Percentiles rank a stretch among this genome's conserved stretches.
Conservation (phyloP, 2,329 filamentous ascomycete species). For the Fusarium zealandicum region DNA sequence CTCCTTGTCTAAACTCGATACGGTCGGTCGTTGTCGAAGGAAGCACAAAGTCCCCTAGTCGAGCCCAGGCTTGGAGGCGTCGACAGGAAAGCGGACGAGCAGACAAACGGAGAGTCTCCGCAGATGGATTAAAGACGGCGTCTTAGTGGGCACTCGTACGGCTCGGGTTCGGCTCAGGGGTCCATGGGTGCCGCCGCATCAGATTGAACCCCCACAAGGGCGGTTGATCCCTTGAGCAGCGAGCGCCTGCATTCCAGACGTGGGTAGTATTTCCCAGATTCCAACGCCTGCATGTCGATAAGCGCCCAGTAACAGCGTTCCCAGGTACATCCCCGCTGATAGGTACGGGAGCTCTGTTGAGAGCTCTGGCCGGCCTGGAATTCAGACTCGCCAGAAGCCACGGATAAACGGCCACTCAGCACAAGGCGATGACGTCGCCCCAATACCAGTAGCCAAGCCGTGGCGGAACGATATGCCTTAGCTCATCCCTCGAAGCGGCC, state of each 20-base stretch:
- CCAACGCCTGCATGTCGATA: not conserved
- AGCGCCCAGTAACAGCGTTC: not conserved
- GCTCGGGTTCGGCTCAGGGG: constrained; percentile 31
- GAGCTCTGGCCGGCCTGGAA: constrained; percentile 8
- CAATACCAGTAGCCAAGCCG: constrained; percentile 18
- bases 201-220: constrained; percentile 7
- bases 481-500: constrained; percentile 13
- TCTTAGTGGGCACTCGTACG: constrained; percentile 28
- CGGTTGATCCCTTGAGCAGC: constrained; percentile 2
- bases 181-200: constrained; percentile 17
- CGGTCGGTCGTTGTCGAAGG: constrained; percentile 15
- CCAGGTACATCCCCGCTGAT: not conserved
- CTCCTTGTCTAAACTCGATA: constrained; percentile 17
- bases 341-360: not conserved
- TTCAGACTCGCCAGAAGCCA: constrained; percentile 6
- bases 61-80: constrained; percentile 16
- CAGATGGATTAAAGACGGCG: constrained; percentile 14
- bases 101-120: constrained; percentile 21
- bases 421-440: constrained; percentile 14
- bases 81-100: constrained; percentile 26
- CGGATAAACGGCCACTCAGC: constrained; percentile 11
- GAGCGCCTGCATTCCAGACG: constrained; percentile 21
- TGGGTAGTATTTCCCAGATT: constrained; percentile 12
- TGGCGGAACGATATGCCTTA: constrained; percentile 18
- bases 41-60: constrained; percentile 14